These are phyloP conservation scores for Avena sativa DNA, from an alignment of 176 grass and related monocot genomes.

Conservation along the genomic window DNA sequence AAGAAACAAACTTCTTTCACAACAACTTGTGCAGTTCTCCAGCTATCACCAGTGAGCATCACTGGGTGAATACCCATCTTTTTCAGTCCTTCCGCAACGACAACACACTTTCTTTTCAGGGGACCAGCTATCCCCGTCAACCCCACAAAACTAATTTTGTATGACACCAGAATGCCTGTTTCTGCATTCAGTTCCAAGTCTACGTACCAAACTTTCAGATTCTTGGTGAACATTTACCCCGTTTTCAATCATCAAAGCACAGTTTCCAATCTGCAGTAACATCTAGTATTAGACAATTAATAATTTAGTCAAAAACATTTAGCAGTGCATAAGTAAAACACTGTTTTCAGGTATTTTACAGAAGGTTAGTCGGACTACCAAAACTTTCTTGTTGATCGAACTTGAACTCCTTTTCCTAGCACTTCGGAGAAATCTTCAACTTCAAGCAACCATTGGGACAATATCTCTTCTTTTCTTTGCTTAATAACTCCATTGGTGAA, in stretches of 20 bases:
- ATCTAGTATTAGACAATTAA: slow-evolving; percentile 39
- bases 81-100: slow-evolving; percentile 87
- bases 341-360: slow-evolving; percentile 3
- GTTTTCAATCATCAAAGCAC: slow-evolving; percentile 76
- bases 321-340: not conserved
- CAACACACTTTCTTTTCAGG: slow-evolving; percentile 84
- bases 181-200: slow-evolving; percentile 84
- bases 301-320: slow-evolving; percentile 20
- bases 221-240: slow-evolving; percentile 58
- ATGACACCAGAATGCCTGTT: slow-evolving; percentile 88
- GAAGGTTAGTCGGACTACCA: slow-evolving; percentile 58
- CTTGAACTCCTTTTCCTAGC: slow-evolving; percentile 78
- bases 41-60: slow-evolving; percentile 90
- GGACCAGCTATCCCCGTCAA: slow-evolving; percentile 86
- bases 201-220: slow-evolving; percentile 76
- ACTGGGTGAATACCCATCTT: slow-evolving; percentile 87
- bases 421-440: slow-evolving; percentile 61
- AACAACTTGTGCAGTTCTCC: slow-evolving; percentile 83
- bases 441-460: slow-evolving; percentile 73
- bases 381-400: slow-evolving; percentile 64
- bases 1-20: slow-evolving; percentile 68
- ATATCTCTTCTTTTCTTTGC: slow-evolving; percentile 61
- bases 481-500: slow-evolving; percentile 48
- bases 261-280: slow-evolving; percentile 65
- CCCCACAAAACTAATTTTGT: slow-evolving; percentile 62